A percentile compares a stretch with the other conserved stretches of the same genome.
Conservation (phyloP, 169 alveolate genomes). For the Plasmodium berghei region DNA sequence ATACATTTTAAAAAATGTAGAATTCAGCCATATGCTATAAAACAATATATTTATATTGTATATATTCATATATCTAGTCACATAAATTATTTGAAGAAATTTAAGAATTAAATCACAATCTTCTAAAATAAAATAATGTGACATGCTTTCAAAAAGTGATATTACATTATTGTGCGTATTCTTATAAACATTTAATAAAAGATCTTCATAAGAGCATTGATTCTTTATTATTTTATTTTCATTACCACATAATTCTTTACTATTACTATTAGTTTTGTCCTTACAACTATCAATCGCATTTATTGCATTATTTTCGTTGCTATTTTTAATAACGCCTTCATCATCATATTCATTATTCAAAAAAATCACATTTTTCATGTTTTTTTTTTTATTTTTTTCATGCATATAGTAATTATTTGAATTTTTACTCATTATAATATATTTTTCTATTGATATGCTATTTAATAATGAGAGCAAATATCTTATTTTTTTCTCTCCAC, state of each 20-base stretch:
- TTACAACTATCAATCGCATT: neutral
- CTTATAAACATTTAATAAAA: slow-evolving; percentile 13
- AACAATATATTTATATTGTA: slow-evolving; percentile 39
- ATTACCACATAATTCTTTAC: neutral
- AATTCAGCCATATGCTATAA: slow-evolving; percentile 64
- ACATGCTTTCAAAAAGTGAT: slow-evolving; percentile 28
- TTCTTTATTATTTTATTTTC: neutral
- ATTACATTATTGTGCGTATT: slow-evolving; percentile 14
- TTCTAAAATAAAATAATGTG: slow-evolving; percentile 46
- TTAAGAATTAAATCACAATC: slow-evolving; percentile 67
- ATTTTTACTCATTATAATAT: neutral
- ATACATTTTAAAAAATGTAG: slow-evolving; percentile 42
- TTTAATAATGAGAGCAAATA: slow-evolving; percentile 1
- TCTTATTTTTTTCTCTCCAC: slow-evolving; percentile 27
- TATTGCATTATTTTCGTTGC: neutral
- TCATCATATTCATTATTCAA: neutral
- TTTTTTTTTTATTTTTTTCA: slow-evolving; percentile 10
- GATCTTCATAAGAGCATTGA: slow-evolving; percentile 19
- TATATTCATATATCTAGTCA: slow-evolving; percentile 44
- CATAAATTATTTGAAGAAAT: slow-evolving; percentile 39
- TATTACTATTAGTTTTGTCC: neutral
- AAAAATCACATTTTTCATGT: neutral
- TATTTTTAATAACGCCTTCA: neutral
- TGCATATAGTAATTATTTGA: too few relatives aligned
- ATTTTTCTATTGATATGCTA: slow-evolving; percentile 24